Evolutionary conservation across 768 basidiomycete genomes (phyloP).

Genomic region (Xerocomellus intermedius): DNA sequence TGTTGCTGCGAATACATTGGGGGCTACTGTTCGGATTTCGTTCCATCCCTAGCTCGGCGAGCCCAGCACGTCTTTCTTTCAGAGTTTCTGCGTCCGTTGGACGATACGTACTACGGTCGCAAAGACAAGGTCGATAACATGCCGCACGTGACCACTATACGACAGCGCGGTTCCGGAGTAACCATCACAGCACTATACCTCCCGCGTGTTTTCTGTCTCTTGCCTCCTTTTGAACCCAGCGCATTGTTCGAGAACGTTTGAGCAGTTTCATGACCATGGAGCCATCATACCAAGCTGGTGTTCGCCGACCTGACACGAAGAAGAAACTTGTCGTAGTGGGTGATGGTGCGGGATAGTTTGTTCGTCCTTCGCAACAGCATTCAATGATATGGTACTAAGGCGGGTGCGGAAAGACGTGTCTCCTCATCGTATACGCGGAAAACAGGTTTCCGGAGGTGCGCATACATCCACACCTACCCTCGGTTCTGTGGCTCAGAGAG

Average conservation of each 20-base stretch:
- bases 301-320: constrained; percentile 74
- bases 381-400: constrained; percentile 43
- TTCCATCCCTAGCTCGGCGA: background rate
- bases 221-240: background rate
- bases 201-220: constrained; percentile 4
- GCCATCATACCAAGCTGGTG: constrained; percentile 22
- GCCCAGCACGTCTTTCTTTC: background rate
- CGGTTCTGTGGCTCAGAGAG: constrained; percentile 19
- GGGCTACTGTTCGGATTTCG: background rate
- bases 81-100: background rate
- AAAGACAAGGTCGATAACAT: background rate
- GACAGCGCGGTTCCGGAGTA: background rate
- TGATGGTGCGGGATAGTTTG: constrained; percentile 56
- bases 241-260: background rate
- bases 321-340: constrained; percentile 87
- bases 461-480: constrained; percentile 5
- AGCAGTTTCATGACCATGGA: constrained; percentile 23
- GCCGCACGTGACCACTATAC: constrained; percentile 17
- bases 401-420: constrained; percentile 91
- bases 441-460: constrained; percentile 94
- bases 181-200: background rate
- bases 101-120: background rate
- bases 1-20: background rate
- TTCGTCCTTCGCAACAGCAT: constrained; percentile 27
- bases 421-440: constrained; percentile 94